A percentile compares a stretch with the other conserved stretches of the same genome.
These are phyloP conservation scores for Collybia sordida DNA, from an alignment of 768 basidiomycete genomes.

Conservation along the genomic window DNA sequence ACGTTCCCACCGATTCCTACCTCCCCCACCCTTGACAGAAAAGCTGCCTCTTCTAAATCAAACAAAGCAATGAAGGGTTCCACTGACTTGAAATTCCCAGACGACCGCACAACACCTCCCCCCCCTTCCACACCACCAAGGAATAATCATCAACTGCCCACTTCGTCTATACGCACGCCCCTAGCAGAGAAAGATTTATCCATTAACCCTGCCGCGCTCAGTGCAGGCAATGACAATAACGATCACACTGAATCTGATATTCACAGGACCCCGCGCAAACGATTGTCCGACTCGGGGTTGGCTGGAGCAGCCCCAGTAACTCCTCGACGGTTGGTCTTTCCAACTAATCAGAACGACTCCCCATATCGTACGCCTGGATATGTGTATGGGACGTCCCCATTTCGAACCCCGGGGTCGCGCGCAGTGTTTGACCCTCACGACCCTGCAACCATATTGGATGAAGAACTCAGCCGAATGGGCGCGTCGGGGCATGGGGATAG, in stretches of 20 bases:
- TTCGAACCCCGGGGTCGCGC: slow-evolving; percentile 51
- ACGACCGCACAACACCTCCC: slow-evolving; percentile 10
- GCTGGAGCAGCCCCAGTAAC: slow-evolving; percentile 32
- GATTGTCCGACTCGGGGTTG: slow-evolving; percentile 18
- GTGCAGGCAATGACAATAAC: slow-evolving; percentile 16
- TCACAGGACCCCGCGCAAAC: slow-evolving; percentile 39
- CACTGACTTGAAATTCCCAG: slow-evolving; percentile 7
- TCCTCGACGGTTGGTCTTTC: slow-evolving; percentile 37
- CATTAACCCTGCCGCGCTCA: slow-evolving; percentile 33
- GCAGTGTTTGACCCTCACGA: slow-evolving; percentile 71
- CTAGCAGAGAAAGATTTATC: slow-evolving; percentile 16
- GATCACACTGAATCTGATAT: slow-evolving; percentile 20
- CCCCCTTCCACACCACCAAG: slow-evolving; percentile 20
- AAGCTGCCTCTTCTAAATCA: slow-evolving; percentile 17
- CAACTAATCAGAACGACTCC: slow-evolving; percentile 33
- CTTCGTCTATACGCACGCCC: slow-evolving; percentile 22
- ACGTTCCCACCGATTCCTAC: slow-evolving; percentile 40
- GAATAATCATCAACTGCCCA: slow-evolving; percentile 16
- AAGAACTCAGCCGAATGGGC: slow-evolving; percentile 63
- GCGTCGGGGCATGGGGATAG: slow-evolving; percentile 49
- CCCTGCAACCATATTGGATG: slow-evolving; percentile 64
- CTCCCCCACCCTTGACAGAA: slow-evolving; percentile 46
- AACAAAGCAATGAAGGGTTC: slow-evolving; percentile 18
- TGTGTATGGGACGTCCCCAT: slow-evolving; percentile 31
- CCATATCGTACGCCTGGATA: slow-evolving; percentile 38